These are phyloP conservation scores for Wickerhamomyces xylosicus DNA, from an alignment of 805 yeast genomes.

Conservation along the genomic window DNA sequence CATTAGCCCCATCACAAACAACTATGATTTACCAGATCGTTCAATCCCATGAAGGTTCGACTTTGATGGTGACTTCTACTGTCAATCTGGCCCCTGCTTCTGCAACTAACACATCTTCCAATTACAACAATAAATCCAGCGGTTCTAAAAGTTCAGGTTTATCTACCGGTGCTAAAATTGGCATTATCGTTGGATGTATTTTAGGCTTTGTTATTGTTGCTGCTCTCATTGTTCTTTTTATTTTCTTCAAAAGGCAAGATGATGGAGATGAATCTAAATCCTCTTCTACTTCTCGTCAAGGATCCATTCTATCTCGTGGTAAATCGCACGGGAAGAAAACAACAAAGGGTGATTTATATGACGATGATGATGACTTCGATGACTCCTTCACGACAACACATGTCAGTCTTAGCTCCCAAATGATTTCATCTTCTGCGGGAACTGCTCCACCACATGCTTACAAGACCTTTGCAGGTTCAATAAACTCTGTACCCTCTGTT, in stretches of 20 bases:
- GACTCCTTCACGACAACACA: neutral
- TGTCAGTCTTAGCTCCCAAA: neutral
- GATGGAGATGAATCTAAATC: slow-evolving; percentile 10
- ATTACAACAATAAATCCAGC: neutral
- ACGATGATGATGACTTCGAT: neutral
- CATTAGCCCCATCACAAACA: slow-evolving; percentile 9
- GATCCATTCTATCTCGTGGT: slow-evolving; percentile 4
- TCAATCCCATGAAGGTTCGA: slow-evolving; percentile 9
- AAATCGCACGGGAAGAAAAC: slow-evolving; percentile 1
- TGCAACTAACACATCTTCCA: slow-evolving; percentile 5
- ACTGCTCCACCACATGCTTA: neutral
- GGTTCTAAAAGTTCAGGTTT: slow-evolving; percentile 4
- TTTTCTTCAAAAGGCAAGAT: slow-evolving; percentile 9
- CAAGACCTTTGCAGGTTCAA: neutral
- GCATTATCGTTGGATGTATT: slow-evolving; percentile 46
- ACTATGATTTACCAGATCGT: slow-evolving; percentile 6
- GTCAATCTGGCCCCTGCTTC: slow-evolving; percentile 4
- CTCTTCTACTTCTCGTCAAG: slow-evolving; percentile 9
- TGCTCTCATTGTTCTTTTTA: slow-evolving; percentile 11
- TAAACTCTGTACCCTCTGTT: neutral
- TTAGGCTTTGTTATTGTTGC: slow-evolving; percentile 33
- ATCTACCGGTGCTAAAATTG: slow-evolving; percentile 45
- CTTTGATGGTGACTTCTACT: slow-evolving; percentile 7
- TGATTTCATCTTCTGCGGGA: neutral
- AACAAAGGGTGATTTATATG: slow-evolving; percentile 4